Evolutionary conservation across 148 eudicot species (phyloP), one percentile per base, ranked within the genome.

Genomic region (Salicornia ramosissima): DNA sequence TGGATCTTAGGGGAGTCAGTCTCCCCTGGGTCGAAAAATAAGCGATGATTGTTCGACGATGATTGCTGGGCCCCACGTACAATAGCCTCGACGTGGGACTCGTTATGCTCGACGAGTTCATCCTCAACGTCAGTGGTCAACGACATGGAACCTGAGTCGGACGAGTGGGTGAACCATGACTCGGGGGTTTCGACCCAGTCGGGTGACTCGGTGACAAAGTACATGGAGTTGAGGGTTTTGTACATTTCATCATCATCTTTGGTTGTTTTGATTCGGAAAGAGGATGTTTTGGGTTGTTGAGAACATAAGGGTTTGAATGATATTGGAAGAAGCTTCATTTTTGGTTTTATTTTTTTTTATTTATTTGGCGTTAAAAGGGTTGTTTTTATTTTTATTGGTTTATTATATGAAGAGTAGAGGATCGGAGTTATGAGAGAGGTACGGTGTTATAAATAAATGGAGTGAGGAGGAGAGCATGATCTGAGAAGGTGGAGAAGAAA

Each of bases 11-110:
- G 74, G 13, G 73, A 75, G 57, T 63, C 57, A 4, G 56, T 56
- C 57, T 77, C 81, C 16, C 68, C 82, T 0, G 87, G 87, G 67
- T 90, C 89, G 60, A 86, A 93, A 46, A 88, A 85, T 28, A 93
- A 81, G 70, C 98, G 70, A 16, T 88, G 86, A 3, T 68, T 12
- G 7, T 28, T 24, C 0, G 64, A 64, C 21, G 64, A 40, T 2
- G 95, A 82, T 29, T 65, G 76, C 22, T 71, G 81, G 30, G 80
- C 81, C 55, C 86, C 90, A 5, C 83, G 87, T 6, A 90, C 70
- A 13, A 93, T 75, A 16, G 52, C 71, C 80, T 93, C 96, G 2
- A 80, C 77, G 2, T 80, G 67, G 16, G 47, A 51, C 42, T 67
- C 79, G 7, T 61, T 36, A 36, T 49, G 53, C 9, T 49, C 18